Evolutionary conservation across 345 rosid genomes (phyloP), one percentile per base, ranked within the genome.

Genomic region (Eucalyptus cloeziana): DNA sequence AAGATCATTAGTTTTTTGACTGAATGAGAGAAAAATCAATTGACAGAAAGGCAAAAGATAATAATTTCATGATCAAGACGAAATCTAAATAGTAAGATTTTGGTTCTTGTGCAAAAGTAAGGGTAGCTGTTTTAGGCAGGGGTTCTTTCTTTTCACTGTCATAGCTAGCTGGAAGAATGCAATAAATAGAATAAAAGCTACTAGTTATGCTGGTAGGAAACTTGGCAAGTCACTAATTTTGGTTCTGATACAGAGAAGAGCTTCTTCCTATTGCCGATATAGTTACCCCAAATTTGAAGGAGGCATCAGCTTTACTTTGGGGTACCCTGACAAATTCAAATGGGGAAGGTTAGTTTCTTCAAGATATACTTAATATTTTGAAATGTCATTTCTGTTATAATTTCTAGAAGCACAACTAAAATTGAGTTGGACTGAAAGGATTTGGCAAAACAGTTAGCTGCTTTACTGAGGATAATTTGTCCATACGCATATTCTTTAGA

Each of bases 261-360:
- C 97, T 98, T 62, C 92, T 98, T 89, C 98, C 98, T 56, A 90
- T 96, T 91, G 97, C 99, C 86, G 96, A 96, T 90, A 92, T 98
- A 56, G 91, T 97, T 69, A 98, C 99, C 88, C 99, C 99, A 76
- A 98, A 98, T 92, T 88, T 97, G 86, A 96, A 94, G 92, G 99
- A 98, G 91, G 98, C 99, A 27, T 95, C 98, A 89, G 95, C 98
- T 91, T 93, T 98, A 86, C 98, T 98, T 86, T 96, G 93, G 87
- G 96, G 96, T 47, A n/a, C n/a, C n/a, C n/a, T n/a, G n/a, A n/a
- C n/a, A n/a, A n/a, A n/a, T n/a, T n/a, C 87, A 92, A 71, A 89
- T 96, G 93, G 99, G 99, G 86, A 52, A 91, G 97, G 99, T 98
- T 89, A 91, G 93, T 90, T 83, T 85, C 85, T 25, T 43, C 64